These are phyloP conservation scores for Nephelium lappaceum DNA, from an alignment of 345 rosid genomes.

Conservation along the genomic window DNA sequence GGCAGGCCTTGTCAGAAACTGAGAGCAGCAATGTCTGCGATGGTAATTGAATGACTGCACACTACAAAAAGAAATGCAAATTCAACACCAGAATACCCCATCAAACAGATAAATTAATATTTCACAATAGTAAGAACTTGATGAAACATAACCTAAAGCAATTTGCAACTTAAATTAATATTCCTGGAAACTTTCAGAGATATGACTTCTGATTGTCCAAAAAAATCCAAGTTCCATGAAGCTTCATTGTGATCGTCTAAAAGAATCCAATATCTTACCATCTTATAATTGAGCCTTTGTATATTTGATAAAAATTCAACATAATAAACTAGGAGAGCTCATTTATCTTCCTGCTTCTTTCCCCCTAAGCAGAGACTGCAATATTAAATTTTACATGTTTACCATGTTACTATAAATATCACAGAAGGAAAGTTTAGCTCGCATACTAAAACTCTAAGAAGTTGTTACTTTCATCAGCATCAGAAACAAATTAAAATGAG, in stretches of 20 bases:
- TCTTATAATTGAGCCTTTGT: neutral
- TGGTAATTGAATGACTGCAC: slow-evolving; percentile 96
- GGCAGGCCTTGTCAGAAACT: slow-evolving; percentile 92
- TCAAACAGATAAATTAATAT: neutral
- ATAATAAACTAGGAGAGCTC: neutral
- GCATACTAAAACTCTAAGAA: neutral
- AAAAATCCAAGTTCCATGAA: neutral
- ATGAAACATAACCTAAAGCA: slow-evolving; percentile 8
- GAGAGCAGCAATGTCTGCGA: slow-evolving; percentile 92
- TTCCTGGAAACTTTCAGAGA: neutral
- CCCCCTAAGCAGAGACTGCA: neutral
- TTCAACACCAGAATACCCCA: slow-evolving; percentile 25
- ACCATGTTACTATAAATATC: neutral
- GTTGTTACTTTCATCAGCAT: neutral
- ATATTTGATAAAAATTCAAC: neutral
- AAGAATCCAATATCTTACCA: neutral
- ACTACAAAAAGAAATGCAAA: slow-evolving; percentile 41
- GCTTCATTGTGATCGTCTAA: neutral
- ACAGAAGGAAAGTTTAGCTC: neutral
- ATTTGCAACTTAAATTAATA: neutral
- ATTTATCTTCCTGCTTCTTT: neutral
- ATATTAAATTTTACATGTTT: neutral
- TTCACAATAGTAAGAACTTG: slow-evolving; percentile 3
- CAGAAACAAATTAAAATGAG: neutral
- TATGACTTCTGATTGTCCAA: neutral